Evolutionary conservation across 2,329 filamentous ascomycete species (phyloP).

Genomic region (Alternaria brassicicola): DNA sequence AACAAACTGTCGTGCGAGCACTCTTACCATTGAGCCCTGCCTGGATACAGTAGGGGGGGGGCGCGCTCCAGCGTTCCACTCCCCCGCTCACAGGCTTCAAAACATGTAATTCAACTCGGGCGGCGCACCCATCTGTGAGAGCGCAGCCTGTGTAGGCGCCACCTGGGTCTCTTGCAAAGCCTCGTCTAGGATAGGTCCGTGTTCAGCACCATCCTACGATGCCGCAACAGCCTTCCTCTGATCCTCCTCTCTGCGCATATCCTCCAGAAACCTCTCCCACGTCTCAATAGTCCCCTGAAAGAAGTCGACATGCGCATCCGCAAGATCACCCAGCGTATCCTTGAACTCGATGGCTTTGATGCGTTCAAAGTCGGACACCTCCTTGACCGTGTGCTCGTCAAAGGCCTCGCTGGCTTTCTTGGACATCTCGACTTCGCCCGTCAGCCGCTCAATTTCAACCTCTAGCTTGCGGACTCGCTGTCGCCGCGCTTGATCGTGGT

Average conservation of each 20-base stretch:
- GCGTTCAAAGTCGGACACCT: conserved; percentile 91
- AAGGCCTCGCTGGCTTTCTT: conserved; percentile 90
- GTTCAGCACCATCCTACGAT: conserved; percentile 19
- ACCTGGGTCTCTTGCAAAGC: neutral
- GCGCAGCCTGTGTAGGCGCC: neutral
- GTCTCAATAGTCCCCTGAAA: conserved; percentile 79
- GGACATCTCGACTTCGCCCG: conserved; percentile 81
- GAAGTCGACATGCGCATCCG: conserved; percentile 85
- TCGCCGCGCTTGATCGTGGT: conserved; percentile 88
- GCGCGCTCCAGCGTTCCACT: neutral
- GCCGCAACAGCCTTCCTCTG: conserved; percentile 35
- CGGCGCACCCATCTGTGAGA: neutral
- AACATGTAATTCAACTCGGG: neutral
- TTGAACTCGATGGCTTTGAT: conserved; percentile 96
- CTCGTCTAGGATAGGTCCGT: too few relatives aligned
- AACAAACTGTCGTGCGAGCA: neutral
- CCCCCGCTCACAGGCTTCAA: neutral
- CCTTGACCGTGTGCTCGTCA: conserved; percentile 92
- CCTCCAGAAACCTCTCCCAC: conserved; percentile 88
- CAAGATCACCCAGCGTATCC: conserved; percentile 79
- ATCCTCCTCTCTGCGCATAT: conserved; percentile 75
- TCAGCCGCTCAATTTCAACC: conserved; percentile 89
- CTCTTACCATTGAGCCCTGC: neutral
- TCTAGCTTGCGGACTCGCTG: conserved; percentile 90
- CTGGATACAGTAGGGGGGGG: neutral